Percentiles rank a stretch among this genome's conserved stretches.
Evolutionary conservation across 129 eudicot genomes (phyloP).

Genomic region (Ambrosia artemisiifolia): DNA sequence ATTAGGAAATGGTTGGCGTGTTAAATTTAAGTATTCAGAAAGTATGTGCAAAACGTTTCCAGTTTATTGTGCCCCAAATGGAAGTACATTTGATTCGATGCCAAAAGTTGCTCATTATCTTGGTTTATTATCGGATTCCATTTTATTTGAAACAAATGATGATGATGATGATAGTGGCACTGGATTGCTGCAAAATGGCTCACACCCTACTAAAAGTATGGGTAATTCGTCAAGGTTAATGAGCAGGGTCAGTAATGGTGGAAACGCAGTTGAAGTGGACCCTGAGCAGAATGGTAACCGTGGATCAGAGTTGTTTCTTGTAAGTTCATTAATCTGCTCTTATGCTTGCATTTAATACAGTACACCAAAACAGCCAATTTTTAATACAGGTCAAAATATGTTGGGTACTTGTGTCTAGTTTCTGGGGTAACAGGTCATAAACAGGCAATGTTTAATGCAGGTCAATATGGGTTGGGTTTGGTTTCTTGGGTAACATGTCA

Average conservation of each 20-base stretch:
- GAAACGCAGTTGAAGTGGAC: slow-evolving; percentile 27
- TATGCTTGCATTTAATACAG: slow-evolving; percentile 1
- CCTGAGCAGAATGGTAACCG: slow-evolving; percentile 20
- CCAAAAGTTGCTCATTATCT: slow-evolving; percentile 58
- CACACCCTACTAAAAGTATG: slow-evolving; percentile 17
- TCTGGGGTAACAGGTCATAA: background rate
- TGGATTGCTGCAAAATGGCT: slow-evolving; percentile 36
- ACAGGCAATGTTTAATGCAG: background rate
- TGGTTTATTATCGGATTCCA: slow-evolving; percentile 37
- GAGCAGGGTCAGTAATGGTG: slow-evolving; percentile 17
- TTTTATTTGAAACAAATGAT: slow-evolving; percentile 31
- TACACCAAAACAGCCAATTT: background rate
- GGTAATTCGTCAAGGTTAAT: slow-evolving; percentile 29
- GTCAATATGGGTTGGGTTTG: slow-evolving; percentile 9
- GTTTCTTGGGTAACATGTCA: background rate
- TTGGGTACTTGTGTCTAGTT: background rate
- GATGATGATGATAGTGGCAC: slow-evolving; percentile 26
- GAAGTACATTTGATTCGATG: slow-evolving; percentile 57
- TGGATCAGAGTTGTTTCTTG: slow-evolving; percentile 34
- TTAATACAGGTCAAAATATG: background rate
- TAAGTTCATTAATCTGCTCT: slow-evolving; percentile 30
- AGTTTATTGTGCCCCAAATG: slow-evolving; percentile 68
- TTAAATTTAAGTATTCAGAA: slow-evolving; percentile 54
- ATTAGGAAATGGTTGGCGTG: slow-evolving; percentile 75
- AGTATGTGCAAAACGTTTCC: slow-evolving; percentile 43